phyloP scores from a whole-genome alignment of 2,329 filamentous ascomycete genomes.

The Penicillium polonicum region DNA sequence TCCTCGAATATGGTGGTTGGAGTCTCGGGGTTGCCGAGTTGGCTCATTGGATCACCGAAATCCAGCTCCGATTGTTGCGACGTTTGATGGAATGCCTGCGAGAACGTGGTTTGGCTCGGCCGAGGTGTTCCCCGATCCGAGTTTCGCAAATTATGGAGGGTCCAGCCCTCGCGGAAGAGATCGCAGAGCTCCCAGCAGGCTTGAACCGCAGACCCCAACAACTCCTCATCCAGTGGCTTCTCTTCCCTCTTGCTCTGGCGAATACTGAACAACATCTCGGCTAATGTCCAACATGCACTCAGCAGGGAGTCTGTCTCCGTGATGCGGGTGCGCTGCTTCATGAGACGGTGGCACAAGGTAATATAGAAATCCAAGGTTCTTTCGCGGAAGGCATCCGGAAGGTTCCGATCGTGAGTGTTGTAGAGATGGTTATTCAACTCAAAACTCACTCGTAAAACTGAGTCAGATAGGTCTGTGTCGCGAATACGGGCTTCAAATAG shows the following conservation, averaged over 20 bases:
- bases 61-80: constrained; percentile 43
- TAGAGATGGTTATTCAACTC: constrained; percentile 95
- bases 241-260: constrained; percentile 77
- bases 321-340: constrained; percentile 83
- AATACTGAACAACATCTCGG: constrained; percentile 89
- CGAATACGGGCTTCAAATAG: constrained; percentile 81
- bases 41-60: constrained; percentile 26
- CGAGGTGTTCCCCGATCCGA: constrained; percentile 80
- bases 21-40: constrained; percentile 66
- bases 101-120: constrained; percentile 74
- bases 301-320: constrained; percentile 81
- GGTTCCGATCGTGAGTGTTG: constrained; percentile 79
- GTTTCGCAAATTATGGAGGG: constrained; percentile 65
- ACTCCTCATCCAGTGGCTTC: constrained; percentile 72
- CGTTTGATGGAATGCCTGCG: constrained; percentile 54
- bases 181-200: constrained; percentile 95
- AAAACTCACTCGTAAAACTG: constrained; percentile 85
- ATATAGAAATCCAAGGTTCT: constrained; percentile 92
- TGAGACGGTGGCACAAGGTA: constrained; percentile 88
- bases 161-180: constrained; percentile 89
- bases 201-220: constrained; percentile 83
- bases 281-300: constrained; percentile 82
- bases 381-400: constrained; percentile 85
- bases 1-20: constrained; percentile 96
- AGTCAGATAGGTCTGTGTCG: constrained; percentile 77